These are phyloP conservation scores for Chiua virens DNA, from an alignment of 768 basidiomycete species.

Conservation along the genomic window DNA sequence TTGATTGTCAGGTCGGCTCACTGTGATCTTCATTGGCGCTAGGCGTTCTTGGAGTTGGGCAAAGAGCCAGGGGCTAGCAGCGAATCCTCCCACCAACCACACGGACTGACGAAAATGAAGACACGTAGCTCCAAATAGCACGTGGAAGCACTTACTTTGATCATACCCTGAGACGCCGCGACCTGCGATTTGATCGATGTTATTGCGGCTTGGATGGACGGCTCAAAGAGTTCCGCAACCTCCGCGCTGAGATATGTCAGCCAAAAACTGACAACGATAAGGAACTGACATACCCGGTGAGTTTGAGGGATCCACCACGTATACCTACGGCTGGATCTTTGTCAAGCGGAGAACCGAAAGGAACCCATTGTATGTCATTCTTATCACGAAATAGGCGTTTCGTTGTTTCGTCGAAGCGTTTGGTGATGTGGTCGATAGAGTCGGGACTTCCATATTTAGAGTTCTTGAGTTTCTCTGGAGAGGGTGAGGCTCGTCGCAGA, in stretches of 20 bases:
- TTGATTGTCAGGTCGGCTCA: conserved; percentile 77
- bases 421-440: conserved; percentile 75
- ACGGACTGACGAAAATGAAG: conserved; percentile 53
- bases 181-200: conserved; percentile 70
- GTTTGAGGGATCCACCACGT: conserved; percentile 66
- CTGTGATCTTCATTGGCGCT: conserved; percentile 50
- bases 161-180: conserved; percentile 62
- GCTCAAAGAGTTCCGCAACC: conserved; percentile 76
- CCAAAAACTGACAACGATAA: conserved; percentile 7
- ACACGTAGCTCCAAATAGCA: not conserved
- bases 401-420: conserved; percentile 80
- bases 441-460: conserved; percentile 74
- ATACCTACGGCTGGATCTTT: conserved; percentile 72
- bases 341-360: conserved; percentile 76
- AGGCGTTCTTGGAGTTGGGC: conserved; percentile 71
- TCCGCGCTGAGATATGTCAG: conserved; percentile 31
- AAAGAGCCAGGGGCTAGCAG: conserved; percentile 81
- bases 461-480: conserved; percentile 64
- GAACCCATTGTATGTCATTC: conserved; percentile 67
- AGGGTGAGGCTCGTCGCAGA: conserved; percentile 5
- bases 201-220: conserved; percentile 73
- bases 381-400: conserved; percentile 75
- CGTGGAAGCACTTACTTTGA: conserved; percentile 46
- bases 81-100: conserved; percentile 82
- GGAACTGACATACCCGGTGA: conserved; percentile 56